phyloP scores from a whole-genome alignment of 495 filamentous ascomycete genomes.

The Aspergillus nanangensis region DNA sequence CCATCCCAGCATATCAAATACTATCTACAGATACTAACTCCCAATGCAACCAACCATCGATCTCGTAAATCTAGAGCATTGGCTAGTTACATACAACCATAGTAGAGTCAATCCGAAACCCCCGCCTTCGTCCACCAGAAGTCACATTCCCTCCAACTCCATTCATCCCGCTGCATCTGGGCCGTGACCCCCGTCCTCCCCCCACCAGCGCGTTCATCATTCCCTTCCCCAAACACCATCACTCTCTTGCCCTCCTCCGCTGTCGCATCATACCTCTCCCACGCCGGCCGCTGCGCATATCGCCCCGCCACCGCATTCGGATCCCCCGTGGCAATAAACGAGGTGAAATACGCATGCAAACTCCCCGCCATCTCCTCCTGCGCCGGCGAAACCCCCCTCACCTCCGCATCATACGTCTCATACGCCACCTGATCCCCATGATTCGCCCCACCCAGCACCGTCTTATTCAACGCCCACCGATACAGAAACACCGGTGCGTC shows the following conservation, averaged over 20 bases:
- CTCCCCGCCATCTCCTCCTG: constrained; percentile 45
- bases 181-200: constrained; percentile 35
- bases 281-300: constrained; percentile 26
- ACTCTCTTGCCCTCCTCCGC: constrained; percentile 16
- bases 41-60: neutral
- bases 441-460: constrained; percentile 46
- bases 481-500: constrained; percentile 51
- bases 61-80: too few relatives aligned
- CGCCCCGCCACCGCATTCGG: constrained; percentile 35
- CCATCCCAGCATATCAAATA: neutral
- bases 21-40: neutral
- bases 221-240: constrained; percentile 57
- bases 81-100: neutral
- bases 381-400: constrained; percentile 32
- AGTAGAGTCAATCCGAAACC: constrained; percentile 20
- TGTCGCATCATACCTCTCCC: constrained; percentile 18
- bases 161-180: constrained; percentile 35
- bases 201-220: constrained; percentile 52
- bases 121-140: constrained; percentile 53
- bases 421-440: constrained; percentile 56
- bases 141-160: constrained; percentile 44
- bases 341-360: constrained; percentile 52
- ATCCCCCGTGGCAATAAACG: constrained; percentile 51
- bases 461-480: constrained; percentile 50
- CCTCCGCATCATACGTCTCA: constrained; percentile 47